Base-by-base conservation (phyloP, 257 asterid species). In the Capsicum rhomboideum region DNA sequence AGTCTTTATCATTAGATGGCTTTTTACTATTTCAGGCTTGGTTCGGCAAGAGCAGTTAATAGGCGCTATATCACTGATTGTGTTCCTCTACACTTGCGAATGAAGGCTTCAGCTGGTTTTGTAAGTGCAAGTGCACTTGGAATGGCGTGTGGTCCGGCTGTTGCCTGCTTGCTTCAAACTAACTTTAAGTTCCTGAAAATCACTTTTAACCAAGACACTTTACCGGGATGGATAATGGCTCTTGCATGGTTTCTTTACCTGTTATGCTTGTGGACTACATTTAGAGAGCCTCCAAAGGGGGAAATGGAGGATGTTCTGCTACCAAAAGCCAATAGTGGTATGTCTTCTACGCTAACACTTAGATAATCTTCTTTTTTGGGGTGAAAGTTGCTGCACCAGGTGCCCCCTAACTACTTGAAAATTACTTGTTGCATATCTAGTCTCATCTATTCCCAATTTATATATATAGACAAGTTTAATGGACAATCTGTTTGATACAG, bases 41-140 rank as follows among this genome's bases (percentile, higher is more conserved):
- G 99, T 87, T 97, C 99, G 4, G 98, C 98, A 34, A 91, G 99
- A 87, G 99, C 98, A 54, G 97, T 97, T 63, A 97, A 97, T 80
- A 91, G 98, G 63, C 96, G 98, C 53, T 95, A 97, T 86, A 95
- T 97, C 86, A 97, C 98, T 61, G 99, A 94, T 87, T 93, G 99
- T 71, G 99, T 97, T 82, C 99, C 99, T 40, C 94, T 91, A 72
- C 95, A 90, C 87, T 88, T 89, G 85, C 96, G 98, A 31, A 91
- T 97, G 99, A 93, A 94, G 86, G 99, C 98, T 71, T 97, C 99
- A 13, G 99, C 98, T 54, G 98, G 94, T 84, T 97, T 97, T 81
- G 99, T 97, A 84, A 97, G 98, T 89, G 99, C 98, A 44, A 95
- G 98, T 90, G 99, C 99, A 82, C 93, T 97, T 82, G 99, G 99